phyloP scores from a whole-genome alignment of 352 stramenopile species.

The Phytophthora ramorum region DNA sequence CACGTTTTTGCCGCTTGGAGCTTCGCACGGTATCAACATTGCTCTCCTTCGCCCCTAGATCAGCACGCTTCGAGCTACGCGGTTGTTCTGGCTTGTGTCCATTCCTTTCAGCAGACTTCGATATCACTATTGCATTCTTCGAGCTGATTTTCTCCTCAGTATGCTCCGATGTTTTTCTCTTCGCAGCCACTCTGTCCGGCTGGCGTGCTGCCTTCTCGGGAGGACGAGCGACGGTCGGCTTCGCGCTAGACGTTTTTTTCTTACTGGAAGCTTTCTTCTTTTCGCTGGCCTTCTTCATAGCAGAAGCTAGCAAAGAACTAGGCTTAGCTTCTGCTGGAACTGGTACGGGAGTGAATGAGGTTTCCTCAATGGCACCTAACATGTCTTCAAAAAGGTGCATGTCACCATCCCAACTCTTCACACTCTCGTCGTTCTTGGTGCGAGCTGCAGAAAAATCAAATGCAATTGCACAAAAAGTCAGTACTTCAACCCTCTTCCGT shows the following conservation, averaged over 20 bases:
- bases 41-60: neutral
- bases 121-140: conserved; percentile 3
- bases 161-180: conserved; percentile 16
- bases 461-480: conserved; percentile 5
- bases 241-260: conserved; percentile 3
- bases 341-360: conserved; percentile 19
- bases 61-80: conserved; percentile 22
- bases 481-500: neutral
- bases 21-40: conserved; percentile 7
- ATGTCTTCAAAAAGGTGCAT: conserved; percentile 66
- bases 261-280: conserved; percentile 17
- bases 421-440: conserved; percentile 30
- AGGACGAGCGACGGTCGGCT: neutral
- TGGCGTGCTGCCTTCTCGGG: neutral
- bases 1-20: conserved; percentile 35
- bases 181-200: conserved; percentile 17
- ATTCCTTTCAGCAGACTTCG: conserved; percentile 16
- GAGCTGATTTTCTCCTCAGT: conserved; percentile 11
- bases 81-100: neutral
- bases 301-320: neutral
- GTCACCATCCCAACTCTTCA: conserved; percentile 61
- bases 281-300: conserved; percentile 11
- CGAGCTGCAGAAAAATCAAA: conserved; percentile 19
- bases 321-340: conserved; percentile 10
- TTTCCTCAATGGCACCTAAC: conserved; percentile 37